Evolutionary conservation across 768 basidiomycete genomes (phyloP), one percentile per base, ranked within the genome.

Genomic region (Xerocomus spinulosus): DNA sequence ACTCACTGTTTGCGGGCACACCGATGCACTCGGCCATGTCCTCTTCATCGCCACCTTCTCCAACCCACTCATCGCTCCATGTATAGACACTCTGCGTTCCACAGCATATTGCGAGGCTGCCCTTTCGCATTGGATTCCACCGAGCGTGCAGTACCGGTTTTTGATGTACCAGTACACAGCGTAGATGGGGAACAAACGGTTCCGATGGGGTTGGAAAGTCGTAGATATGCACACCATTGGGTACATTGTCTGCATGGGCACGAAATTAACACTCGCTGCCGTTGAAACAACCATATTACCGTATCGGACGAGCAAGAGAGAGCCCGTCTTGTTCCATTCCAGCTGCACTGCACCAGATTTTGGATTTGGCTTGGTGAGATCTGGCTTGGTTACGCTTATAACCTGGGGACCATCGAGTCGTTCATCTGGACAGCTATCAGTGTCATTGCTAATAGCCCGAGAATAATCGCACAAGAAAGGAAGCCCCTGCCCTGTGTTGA

Each of bases 1-100:
- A 49, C 52, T 46, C 24, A 79, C 89, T 69, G 87, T 88, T 80
- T n/a, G 85, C 79, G 28, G 93, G 93, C 4, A 96, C 80, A 7
- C 89, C 89, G 28, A 94, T 80, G 57, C 91, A 94, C 65, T 95
- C 93, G 3, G 91, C 90, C 68, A 92, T 85, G 59, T 92, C 91
- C 52, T 71, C 68, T 59, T 81, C 82, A 36, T 77, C 77, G 4
- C 74, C 77, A 5, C 66, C 72, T 37, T 81, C 81, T 24, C 73
- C 75, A 14, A 81, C 67, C 86, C 85, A 89, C 57, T 91, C 88
- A 52, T 89, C 87, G 53, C 84, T 88, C 89, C 89, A 92, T 8
- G 75, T 79, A 63, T 85, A 88, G 20, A 89, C 61, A 45, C 83
- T 81, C 46, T 78, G 77, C 41, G 67, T 76, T 10, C 83, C 84